Percentiles rank a stretch among this genome's conserved stretches.
Evolutionary conservation across 2,329 filamentous ascomycete genomes (phyloP).

Genomic region (Paraconiothyrium brasiliense): DNA sequence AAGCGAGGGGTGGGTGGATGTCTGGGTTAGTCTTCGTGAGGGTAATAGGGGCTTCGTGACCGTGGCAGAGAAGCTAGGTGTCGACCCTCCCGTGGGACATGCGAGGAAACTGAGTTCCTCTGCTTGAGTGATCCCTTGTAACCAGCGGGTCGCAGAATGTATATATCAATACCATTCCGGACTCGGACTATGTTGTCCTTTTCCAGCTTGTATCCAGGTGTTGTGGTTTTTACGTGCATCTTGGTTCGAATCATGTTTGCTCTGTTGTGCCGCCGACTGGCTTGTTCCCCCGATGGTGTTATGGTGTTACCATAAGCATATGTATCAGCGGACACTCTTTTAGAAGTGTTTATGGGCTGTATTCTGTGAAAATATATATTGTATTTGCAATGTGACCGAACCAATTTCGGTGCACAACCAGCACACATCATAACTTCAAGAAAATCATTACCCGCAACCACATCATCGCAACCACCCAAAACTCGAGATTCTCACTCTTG

Average conservation of each 20-base stretch:
- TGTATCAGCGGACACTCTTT: too few relatives aligned
- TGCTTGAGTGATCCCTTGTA: constrained; percentile 13
- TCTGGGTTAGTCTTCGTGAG: constrained; percentile 56
- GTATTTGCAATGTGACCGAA: too few relatives aligned
- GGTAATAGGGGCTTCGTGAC: constrained; percentile 60
- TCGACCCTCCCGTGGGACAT: constrained; percentile 23
- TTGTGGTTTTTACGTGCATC: not conserved
- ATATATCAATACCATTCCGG: not conserved
- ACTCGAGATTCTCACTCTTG: too few relatives aligned
- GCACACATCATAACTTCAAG: too few relatives aligned
- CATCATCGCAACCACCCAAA: too few relatives aligned
- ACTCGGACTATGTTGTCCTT: not conserved
- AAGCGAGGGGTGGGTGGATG: constrained; percentile 70
- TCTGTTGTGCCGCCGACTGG: too few relatives aligned
- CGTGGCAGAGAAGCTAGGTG: constrained; percentile 53
- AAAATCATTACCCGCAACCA: too few relatives aligned
- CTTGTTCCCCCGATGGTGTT: too few relatives aligned
- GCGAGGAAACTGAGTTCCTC: constrained; percentile 28
- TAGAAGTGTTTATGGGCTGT: too few relatives aligned
- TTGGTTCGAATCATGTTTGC: not conserved
- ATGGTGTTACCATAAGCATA: too few relatives aligned
- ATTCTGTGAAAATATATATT: too few relatives aligned
- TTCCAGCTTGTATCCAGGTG: not conserved
- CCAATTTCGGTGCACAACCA: too few relatives aligned
- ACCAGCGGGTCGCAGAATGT: not conserved